Percentiles rank a stretch among this genome's conserved stretches.
These are phyloP conservation scores for Ogataea philodendri DNA, from an alignment of 805 yeast species.

Conservation along the genomic window DNA sequence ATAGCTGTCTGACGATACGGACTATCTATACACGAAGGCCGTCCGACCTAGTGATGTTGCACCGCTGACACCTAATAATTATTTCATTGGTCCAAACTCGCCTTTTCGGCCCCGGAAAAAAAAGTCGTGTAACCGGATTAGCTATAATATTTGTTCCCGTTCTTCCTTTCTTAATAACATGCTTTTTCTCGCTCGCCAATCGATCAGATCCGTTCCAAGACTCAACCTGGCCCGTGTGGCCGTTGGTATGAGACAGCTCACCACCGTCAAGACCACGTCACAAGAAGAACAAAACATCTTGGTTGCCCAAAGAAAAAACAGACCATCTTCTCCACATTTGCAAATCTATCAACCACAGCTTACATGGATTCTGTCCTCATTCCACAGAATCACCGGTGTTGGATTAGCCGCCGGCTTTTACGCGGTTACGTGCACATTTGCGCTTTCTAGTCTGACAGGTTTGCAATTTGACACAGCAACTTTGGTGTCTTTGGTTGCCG, in stretches of 20 bases:
- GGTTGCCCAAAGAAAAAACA: slow-evolving; percentile 75
- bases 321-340: slow-evolving; percentile 91
- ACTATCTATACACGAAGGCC: too few species aligned
- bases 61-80: slow-evolving; percentile 5
- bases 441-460: slow-evolving; percentile 65
- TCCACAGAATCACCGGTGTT: slow-evolving; percentile 89
- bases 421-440: slow-evolving; percentile 72
- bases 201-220: slow-evolving; percentile 19
- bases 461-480: slow-evolving; percentile 51
- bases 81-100: slow-evolving; percentile 5
- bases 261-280: slow-evolving; percentile 52
- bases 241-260: slow-evolving; percentile 28
- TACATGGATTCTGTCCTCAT: slow-evolving; percentile 74
- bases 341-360: slow-evolving; percentile 88
- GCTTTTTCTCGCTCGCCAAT: slow-evolving; percentile 22
- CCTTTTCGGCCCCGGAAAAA: slow-evolving; percentile 12
- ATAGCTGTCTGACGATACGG: too few species aligned
- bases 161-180: slow-evolving; percentile 6
- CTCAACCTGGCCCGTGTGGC: slow-evolving; percentile 11
- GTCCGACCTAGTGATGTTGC: too few species aligned
- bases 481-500: slow-evolving; percentile 53
- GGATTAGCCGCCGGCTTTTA: slow-evolving; percentile 77
- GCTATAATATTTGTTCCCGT: slow-evolving; percentile 3
- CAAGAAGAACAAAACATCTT: slow-evolving; percentile 68
- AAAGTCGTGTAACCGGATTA: slow-evolving; percentile 7